Evolutionary conservation across 2,329 filamentous ascomycete species (phyloP), one percentile per base, ranked within the genome.

Genomic region (Penicillium sp.): DNA sequence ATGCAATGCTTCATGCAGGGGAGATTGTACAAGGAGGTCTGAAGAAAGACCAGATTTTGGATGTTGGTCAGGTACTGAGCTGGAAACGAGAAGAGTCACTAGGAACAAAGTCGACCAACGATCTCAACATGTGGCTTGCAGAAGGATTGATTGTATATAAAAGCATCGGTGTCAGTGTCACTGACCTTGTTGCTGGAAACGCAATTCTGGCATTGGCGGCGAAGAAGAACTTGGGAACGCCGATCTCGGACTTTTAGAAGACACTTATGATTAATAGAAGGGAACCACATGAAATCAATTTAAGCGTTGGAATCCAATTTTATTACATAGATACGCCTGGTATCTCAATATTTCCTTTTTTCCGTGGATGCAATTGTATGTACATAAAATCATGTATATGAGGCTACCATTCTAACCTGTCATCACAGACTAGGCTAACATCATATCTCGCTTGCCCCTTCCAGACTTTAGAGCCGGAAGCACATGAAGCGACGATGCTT

Each of bases 391-490:
- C 14, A 28, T 24, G 11, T 16, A 5, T 13, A 29, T 19, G 23
- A 29, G 16, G 14, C 26, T 31, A 69, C 55, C 61, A 69, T 48
- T 70, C 66, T 19, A 87, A 68, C 39, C 85, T 77, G 71, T 87
- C 83, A 68, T 88, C 85, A 65, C 82, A 85, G 26, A 83, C 71
- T 29, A 88, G 71, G 44, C 74, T 69, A 2, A 88, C 83, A 64
- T 86, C 80, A 44, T 75, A 82, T 33, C 77, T 76, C 62, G 81
- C 80, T 19, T 86, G 76, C 0, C 84, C 83, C 50, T 70, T 80
- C 84, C 83, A 87, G 9, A 87, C 83, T 59, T 75, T 79, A 0
- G 65, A 60, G 0, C 77, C 81, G 7, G 77, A 77, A 67, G 87
- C 87, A 36, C 76, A 78, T 7, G 61, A 63, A 1, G 84, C 83